A percentile compares a stretch with the other conserved stretches of the same genome.
phyloP scores from a whole-genome alignment of 140 eudicot genomes.

The Ambrosia hybrid region DNA sequence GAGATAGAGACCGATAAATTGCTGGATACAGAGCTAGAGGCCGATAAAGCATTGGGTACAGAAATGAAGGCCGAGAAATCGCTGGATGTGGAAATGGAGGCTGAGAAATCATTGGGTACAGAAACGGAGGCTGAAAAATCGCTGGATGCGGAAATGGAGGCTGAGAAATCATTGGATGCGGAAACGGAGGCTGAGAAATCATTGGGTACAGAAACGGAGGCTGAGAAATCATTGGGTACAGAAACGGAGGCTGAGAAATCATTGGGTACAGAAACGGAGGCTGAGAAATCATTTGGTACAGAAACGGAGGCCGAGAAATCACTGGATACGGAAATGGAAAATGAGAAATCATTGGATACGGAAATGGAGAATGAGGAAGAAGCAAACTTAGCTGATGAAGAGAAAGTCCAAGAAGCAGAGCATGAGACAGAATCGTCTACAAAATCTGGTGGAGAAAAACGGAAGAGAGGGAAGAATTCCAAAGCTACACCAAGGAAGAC shows the following conservation, averaged over 20 bases:
- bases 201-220: conserved; percentile 9
- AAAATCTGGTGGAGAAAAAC: conserved; percentile 51
- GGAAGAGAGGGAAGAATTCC: conserved; percentile 58
- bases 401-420: conserved; percentile 48
- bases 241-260: conserved; percentile 23
- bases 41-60: background rate
- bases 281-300: too few relatives aligned
- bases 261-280: conserved; percentile 17
- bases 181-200: conserved; percentile 13
- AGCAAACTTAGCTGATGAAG: conserved; percentile 34
- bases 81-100: background rate
- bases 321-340: conserved; percentile 1
- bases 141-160: background rate
- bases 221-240: conserved; percentile 13
- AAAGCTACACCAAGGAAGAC: conserved; percentile 49
- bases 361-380: conserved; percentile 37
- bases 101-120: conserved; percentile 13
- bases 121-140: conserved; percentile 3
- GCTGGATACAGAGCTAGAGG: background rate
- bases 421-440: conserved; percentile 52
- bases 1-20: background rate
- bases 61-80: conserved; percentile 5
- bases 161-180: background rate
- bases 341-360: conserved; percentile 14
- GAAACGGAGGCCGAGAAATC: conserved; percentile 26